Percentiles rank a stretch among this genome's conserved stretches.
Conservation (phyloP, 2,329 filamentous ascomycete genomes). For the Sclerotinia minor region DNA sequence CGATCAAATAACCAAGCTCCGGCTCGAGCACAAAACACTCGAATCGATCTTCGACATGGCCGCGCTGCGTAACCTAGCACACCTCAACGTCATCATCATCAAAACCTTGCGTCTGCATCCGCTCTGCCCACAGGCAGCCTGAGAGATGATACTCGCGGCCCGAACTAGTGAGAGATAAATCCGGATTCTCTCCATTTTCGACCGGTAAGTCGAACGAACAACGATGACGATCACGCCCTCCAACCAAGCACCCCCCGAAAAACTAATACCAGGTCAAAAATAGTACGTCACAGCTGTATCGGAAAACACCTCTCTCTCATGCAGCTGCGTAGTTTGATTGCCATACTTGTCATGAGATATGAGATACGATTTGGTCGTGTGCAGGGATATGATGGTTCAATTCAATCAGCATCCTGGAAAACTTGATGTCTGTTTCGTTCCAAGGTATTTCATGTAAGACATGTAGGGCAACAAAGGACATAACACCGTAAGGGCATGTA, state of each 20-base stretch:
- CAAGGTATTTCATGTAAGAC: too few relatives aligned
- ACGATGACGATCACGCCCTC: too few relatives aligned
- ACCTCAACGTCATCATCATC: slow-evolving; percentile 30
- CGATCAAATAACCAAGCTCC: too few relatives aligned
- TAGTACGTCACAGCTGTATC: slow-evolving; percentile 31
- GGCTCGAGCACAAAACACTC: too few relatives aligned
- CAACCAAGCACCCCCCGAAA: background rate
- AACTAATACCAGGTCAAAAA: background rate
- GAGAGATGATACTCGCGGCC: slow-evolving; percentile 38
- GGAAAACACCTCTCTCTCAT: slow-evolving; percentile 41
- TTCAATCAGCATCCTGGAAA: too few relatives aligned
- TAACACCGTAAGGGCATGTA: too few relatives aligned
- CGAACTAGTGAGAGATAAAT: slow-evolving; percentile 33
- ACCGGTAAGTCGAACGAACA: slow-evolving; percentile 31
- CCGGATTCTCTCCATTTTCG: slow-evolving; percentile 39
- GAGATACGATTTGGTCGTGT: background rate
- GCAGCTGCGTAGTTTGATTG: slow-evolving; percentile 38
- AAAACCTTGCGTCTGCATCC: slow-evolving; percentile 28
- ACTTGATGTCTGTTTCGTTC: too few relatives aligned
- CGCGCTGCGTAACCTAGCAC: slow-evolving; percentile 19
- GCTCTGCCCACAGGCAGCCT: slow-evolving; percentile 32
- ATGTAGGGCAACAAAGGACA: too few relatives aligned
- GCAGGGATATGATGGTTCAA: background rate
- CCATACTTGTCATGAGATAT: slow-evolving; percentile 2
- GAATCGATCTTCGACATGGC: slow-evolving; percentile 19